These are phyloP conservation scores for Magnusiomyces magnusii DNA, from an alignment of 1,139 yeast genomes.

Conservation along the genomic window DNA sequence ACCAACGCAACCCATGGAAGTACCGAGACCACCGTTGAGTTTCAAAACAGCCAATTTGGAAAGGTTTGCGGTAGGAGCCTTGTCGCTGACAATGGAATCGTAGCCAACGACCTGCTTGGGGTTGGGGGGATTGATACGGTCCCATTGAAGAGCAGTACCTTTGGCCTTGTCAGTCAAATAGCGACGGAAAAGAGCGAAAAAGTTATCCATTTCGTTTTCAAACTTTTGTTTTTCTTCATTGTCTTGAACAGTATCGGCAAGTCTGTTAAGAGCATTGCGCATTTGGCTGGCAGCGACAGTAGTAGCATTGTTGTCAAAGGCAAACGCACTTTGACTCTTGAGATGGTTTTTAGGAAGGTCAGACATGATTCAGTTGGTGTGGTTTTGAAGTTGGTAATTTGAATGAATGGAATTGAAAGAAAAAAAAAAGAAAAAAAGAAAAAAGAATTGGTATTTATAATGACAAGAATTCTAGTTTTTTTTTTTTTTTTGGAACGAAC, in stretches of 20 bases:
- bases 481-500: background rate
- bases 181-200: constrained; percentile 88
- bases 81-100: constrained; percentile 31
- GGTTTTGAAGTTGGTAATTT: background rate
- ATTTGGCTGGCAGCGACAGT: constrained; percentile 96
- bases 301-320: constrained; percentile 92
- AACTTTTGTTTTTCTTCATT: constrained; percentile 52
- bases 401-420: background rate
- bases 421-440: background rate
- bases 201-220: constrained; percentile 91
- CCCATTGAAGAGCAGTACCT: constrained; percentile 87
- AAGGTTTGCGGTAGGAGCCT: constrained; percentile 46
- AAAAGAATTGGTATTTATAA: background rate
- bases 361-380: background rate
- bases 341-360: constrained; percentile 12
- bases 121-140: constrained; percentile 82
- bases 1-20: constrained; percentile 99
- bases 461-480: background rate
- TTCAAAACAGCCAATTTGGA: constrained; percentile 88
- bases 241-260: constrained; percentile 70
- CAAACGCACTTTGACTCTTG: constrained; percentile 30
- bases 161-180: constrained; percentile 85
- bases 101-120: constrained; percentile 86
- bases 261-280: constrained; percentile 89
- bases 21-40: constrained; percentile 96